These are phyloP conservation scores for Ophiosphaerella narmari DNA, from an alignment of 2,329 filamentous ascomycete genomes.

Conservation along the genomic window DNA sequence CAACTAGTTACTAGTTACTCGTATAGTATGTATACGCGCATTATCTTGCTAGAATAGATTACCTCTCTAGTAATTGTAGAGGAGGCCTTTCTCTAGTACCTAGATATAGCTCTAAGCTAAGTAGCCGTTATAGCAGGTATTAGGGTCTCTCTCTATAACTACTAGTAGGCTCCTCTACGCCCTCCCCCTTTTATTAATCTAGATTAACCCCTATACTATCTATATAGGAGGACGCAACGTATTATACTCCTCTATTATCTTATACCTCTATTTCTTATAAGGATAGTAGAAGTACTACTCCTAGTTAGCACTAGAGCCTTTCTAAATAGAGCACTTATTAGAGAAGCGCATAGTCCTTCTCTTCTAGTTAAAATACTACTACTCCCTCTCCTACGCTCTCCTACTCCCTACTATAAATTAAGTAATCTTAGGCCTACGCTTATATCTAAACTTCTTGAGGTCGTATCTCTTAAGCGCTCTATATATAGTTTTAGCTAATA, in stretches of 20 bases:
- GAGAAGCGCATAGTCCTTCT: constrained; percentile 9
- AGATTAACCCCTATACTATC: constrained; percentile 25
- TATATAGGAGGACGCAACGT: constrained; percentile 5
- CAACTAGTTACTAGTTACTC: too few species aligned
- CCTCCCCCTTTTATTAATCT: constrained; percentile 6
- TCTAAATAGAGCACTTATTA: constrained; percentile 17
- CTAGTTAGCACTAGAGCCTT: constrained; percentile 7
- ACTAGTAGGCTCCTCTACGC: constrained; percentile 4
- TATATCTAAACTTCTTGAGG: too few species aligned
- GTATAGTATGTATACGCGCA: neutral
- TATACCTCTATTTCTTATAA: constrained; percentile 17
- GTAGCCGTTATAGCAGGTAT: constrained; percentile 8
- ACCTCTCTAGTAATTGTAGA: constrained; percentile 3
- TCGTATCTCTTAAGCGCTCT: too few species aligned
- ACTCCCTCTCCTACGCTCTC: neutral
- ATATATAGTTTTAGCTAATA: too few species aligned
- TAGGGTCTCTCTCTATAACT: constrained; percentile 15
- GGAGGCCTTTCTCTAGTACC: constrained; percentile 12
- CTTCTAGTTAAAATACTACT: constrained; percentile 4
- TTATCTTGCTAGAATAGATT: constrained; percentile 6
- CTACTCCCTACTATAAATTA: too few species aligned
- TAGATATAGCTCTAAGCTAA: constrained; percentile 11
- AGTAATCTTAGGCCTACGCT: too few species aligned
- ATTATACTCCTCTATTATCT: constrained; percentile 14
- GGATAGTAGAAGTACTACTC: constrained; percentile 16